Base-by-base conservation (phyloP, 164 flowering plant species). In the Aristolochia fimbriata region DNA sequence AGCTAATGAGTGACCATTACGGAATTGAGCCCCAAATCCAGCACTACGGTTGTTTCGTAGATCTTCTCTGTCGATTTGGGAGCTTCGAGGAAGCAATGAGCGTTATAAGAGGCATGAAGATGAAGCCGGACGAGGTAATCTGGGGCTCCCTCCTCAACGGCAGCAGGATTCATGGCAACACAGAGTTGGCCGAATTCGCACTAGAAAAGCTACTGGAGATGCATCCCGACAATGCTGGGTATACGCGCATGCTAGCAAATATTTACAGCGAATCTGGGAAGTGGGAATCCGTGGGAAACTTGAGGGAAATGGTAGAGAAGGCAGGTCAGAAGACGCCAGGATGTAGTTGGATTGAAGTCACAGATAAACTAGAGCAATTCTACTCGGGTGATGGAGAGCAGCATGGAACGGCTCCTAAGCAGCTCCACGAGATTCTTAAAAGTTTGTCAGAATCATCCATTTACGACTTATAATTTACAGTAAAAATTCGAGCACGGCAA, bases 291-390 rank as follows among this genome's bases (percentile, higher is more conserved):
- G 84, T 66, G 45, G 68, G 76, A 24, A 71, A 55, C 59, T 72
- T 77, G 20, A 78, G 87, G 68, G 79, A 70, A 64, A 69, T 31
- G 63, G 27, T 88, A 64, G 82, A 78, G 47, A 69, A 51, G 55
- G 67, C 74, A 63, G 74, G 75, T 30, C 69, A 67, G 48, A 88
- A 88, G 71, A 74, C 73, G 1, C 84, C 86, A 12, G 90, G 96
- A 59, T 88, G 88, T 65, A 86, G 90, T 71, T 82, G 96, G 92
- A 71, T 86, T 50, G 92, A 88, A 76, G 65, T 86, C 46, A 81
- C 84, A 61, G 71, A 68, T 57, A 68, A 63, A 65, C 78, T 88
- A 58, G 77, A 84, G 71, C 81, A 77, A 51, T 86, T 85, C 57
- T 73, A 80, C 68, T 80, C 90, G 43, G 66, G 73, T 21, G 87